A percentile compares a stretch with the other conserved stretches of the same genome.
Conservation (phyloP, 768 basidiomycete genomes). For the Suillus variegatus region DNA sequence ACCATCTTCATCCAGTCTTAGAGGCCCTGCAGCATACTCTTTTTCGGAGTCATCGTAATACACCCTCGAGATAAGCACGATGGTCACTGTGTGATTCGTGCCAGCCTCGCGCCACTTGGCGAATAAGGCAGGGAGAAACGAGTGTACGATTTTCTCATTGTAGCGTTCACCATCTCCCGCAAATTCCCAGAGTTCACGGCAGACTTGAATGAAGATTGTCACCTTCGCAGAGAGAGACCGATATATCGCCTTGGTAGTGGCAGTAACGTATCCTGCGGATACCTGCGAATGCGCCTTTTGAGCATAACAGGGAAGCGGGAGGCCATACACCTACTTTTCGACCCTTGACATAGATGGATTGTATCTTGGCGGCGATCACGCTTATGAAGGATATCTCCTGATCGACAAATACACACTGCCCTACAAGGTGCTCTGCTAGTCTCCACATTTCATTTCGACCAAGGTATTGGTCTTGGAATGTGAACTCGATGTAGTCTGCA, state of each 20-base stretch:
- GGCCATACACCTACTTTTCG: slow-evolving; percentile 49
- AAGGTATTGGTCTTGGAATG: slow-evolving; percentile 93
- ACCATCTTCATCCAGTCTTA: slow-evolving; percentile 73
- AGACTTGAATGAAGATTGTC: slow-evolving; percentile 96
- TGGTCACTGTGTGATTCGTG: slow-evolving; percentile 92
- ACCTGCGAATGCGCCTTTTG: slow-evolving; percentile 46
- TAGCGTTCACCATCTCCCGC: slow-evolving; percentile 94
- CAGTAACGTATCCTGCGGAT: slow-evolving; percentile 78
- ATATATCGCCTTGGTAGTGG: slow-evolving; percentile 85
- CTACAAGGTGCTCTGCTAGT: slow-evolving; percentile 77
- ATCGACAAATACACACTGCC: slow-evolving; percentile 78
- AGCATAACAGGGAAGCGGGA: not conserved
- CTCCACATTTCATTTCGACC: slow-evolving; percentile 98
- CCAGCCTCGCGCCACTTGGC: slow-evolving; percentile 79
- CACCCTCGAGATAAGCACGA: slow-evolving; percentile 92
- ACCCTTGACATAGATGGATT: slow-evolving; percentile 71
- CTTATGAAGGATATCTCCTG: slow-evolving; percentile 89
- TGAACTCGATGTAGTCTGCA: slow-evolving; percentile 84
- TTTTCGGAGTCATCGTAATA: slow-evolving; percentile 83
- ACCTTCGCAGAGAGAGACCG: slow-evolving; percentile 89
- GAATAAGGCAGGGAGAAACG: slow-evolving; percentile 91
- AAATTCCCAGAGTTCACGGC: slow-evolving; percentile 95
- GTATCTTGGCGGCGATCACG: slow-evolving; percentile 79
- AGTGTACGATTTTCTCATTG: slow-evolving; percentile 97
- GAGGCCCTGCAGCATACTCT: slow-evolving; percentile 79